Percentiles rank a stretch among this genome's conserved stretches.
phyloP scores from a whole-genome alignment of 768 basidiomycete species.

The Boletus edulis region DNA sequence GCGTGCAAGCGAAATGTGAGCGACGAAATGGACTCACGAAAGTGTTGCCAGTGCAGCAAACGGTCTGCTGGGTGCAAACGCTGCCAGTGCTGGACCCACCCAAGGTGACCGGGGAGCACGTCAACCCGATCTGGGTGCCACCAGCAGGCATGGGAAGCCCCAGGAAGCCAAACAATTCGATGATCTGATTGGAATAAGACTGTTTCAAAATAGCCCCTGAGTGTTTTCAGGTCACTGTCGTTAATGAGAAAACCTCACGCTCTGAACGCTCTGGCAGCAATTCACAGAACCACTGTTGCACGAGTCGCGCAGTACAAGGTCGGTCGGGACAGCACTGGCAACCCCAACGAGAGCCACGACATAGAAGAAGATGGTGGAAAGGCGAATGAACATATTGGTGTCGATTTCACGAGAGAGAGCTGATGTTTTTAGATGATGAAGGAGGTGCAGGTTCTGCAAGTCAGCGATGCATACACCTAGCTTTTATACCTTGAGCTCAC shows the following conservation, averaged over 20 bases:
- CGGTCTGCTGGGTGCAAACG: neutral
- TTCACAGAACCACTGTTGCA: conserved; percentile 32
- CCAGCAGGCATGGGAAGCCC: neutral
- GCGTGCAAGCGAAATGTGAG: neutral
- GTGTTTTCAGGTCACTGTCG: neutral
- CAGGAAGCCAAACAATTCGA: neutral
- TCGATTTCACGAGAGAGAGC: neutral
- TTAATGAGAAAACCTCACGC: neutral
- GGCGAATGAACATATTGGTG: conserved; percentile 1
- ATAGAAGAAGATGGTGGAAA: neutral
- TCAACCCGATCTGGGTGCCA: neutral
- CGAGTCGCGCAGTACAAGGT: neutral
- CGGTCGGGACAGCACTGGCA: neutral
- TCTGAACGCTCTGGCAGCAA: neutral
- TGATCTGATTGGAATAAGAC: neutral
- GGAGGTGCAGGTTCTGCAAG: neutral
- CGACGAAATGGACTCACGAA: neutral
- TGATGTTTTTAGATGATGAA: neutral
- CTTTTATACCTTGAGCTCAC: neutral
- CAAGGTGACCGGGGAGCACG: neutral
- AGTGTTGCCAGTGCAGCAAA: conserved; percentile 2
- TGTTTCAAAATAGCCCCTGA: neutral
- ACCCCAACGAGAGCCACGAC: neutral
- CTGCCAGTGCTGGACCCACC: neutral
- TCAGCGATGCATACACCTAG: too few species aligned